Conservation (phyloP, 164 flowering plant genomes). For the Chimonanthus praecox region DNA sequence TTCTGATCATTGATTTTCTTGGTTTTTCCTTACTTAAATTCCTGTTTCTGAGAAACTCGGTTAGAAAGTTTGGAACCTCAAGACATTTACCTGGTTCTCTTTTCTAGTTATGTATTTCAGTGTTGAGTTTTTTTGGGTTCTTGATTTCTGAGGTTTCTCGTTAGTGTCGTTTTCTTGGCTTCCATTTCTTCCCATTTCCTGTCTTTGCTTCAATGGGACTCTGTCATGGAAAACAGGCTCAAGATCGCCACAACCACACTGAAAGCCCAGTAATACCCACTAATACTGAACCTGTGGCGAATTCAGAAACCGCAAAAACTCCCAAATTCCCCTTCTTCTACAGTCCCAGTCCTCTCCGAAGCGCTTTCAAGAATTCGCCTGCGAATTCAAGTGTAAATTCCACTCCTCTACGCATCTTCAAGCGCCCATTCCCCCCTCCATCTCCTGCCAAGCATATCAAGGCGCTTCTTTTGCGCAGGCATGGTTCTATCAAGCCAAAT, state of each 20-base stretch:
- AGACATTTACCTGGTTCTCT: background rate
- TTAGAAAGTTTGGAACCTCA: no score
- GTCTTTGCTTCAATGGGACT: conserved; percentile 59
- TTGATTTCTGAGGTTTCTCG: background rate
- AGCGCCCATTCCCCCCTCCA: conserved; percentile 94
- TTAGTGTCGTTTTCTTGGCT: background rate
- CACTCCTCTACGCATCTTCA: conserved; percentile 68
- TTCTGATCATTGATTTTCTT: background rate
- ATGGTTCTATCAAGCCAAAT: conserved; percentile 88
- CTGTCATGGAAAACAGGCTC: conserved; percentile 74
- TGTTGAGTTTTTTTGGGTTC: background rate
- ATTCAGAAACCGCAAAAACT: conserved; percentile 34
- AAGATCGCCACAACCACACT: conserved; percentile 17
- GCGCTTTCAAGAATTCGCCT: conserved; percentile 69
- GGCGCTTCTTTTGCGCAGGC: conserved; percentile 75
- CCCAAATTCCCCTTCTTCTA: conserved; percentile 54
- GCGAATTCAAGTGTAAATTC: conserved; percentile 62
- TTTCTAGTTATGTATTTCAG: background rate
- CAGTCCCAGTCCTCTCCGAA: conserved; percentile 79
- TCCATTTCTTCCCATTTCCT: background rate
- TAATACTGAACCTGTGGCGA: conserved; percentile 18
- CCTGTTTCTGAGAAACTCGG: background rate
- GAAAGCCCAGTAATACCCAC: conserved; percentile 21
- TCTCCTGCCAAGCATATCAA: conserved; percentile 99
- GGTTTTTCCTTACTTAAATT: background rate